Evolutionary conservation across 208 protist genomes (phyloP).

Genomic region (Leishmania mexicana): DNA sequence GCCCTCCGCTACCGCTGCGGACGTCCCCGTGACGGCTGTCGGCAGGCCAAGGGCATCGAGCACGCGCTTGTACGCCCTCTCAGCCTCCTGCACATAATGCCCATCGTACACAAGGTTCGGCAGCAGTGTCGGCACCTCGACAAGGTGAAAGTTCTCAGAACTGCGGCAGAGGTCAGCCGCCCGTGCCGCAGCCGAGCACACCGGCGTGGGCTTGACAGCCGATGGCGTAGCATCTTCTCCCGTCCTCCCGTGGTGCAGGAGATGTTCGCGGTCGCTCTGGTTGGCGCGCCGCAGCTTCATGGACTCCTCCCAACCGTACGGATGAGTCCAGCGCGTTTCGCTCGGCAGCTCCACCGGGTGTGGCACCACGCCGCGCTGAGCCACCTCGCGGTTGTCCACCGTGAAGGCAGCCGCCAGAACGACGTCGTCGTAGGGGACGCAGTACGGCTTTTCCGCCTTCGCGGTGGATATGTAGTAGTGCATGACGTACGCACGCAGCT

Average conservation of each 20-base stretch:
- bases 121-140: slow-evolving; percentile 62
- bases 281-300: slow-evolving; percentile 41
- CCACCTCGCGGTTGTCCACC: slow-evolving; percentile 31
- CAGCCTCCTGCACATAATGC: slow-evolving; percentile 47
- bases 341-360: slow-evolving; percentile 42
- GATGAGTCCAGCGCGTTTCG: slow-evolving; percentile 65
- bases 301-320: slow-evolving; percentile 62
- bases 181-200: slow-evolving; percentile 7
- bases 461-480: slow-evolving; percentile 15
- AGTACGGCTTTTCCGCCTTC: neutral
- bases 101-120: slow-evolving; percentile 62
- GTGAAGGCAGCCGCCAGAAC: slow-evolving; percentile 61
- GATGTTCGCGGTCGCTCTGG: slow-evolving; percentile 36
- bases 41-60: slow-evolving; percentile 29
- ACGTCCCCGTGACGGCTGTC: slow-evolving; percentile 3
- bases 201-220: neutral
- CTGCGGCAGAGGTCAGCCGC: slow-evolving; percentile 17
- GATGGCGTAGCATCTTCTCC: neutral
- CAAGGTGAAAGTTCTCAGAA: slow-evolving; percentile 28
- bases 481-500: slow-evolving; percentile 54
- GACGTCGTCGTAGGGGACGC: slow-evolving; percentile 30
- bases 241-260: slow-evolving; percentile 20
- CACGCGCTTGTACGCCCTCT: slow-evolving; percentile 46
- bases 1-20: neutral
- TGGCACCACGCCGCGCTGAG: slow-evolving; percentile 10